Percentiles rank a stretch among this genome's conserved stretches.
Evolutionary conservation across 2,329 filamentous ascomycete species (phyloP).

Genomic region (Claviceps sp.): DNA sequence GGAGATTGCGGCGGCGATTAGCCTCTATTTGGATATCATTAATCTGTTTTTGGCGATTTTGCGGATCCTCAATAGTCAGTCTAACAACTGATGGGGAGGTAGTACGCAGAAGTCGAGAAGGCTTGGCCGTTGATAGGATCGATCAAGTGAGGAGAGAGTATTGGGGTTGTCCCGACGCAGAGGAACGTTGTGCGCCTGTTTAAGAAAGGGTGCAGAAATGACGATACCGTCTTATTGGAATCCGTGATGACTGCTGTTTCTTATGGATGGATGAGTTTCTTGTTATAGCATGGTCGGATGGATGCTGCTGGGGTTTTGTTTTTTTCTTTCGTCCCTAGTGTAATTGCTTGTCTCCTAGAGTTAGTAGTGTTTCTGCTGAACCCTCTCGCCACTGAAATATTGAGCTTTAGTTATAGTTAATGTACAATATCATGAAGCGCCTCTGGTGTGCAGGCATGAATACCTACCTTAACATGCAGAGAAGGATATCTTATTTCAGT

Average conservation of each 20-base stretch:
- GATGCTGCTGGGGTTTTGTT: neutral
- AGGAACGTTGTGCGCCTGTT: too few species aligned
- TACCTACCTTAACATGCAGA: too few species aligned
- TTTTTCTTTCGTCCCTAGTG: neutral
- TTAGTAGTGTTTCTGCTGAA: neutral
- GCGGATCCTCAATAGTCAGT: constrained; percentile 90
- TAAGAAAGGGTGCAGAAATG: too few species aligned
- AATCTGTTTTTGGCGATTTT: constrained; percentile 95
- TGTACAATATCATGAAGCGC: too few species aligned
- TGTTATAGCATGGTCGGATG: neutral
- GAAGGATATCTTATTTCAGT: neutral
- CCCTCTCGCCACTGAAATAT: neutral
- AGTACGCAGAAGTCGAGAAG: neutral
- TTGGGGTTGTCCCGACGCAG: too few species aligned
- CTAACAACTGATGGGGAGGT: constrained; percentile 60
- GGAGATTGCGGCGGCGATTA: constrained; percentile 91
- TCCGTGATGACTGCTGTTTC: too few species aligned
- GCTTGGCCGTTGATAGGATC: too few species aligned
- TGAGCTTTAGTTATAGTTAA: neutral
- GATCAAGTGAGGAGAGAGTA: too few species aligned
- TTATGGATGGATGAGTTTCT: too few species aligned
- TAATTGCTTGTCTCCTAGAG: too few species aligned
- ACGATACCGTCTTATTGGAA: too few species aligned
- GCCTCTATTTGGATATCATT: constrained; percentile 88
- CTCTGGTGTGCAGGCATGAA: too few species aligned